Conservation (phyloP, 148 eudicot species). For the Selenicereus undatus region DNA sequence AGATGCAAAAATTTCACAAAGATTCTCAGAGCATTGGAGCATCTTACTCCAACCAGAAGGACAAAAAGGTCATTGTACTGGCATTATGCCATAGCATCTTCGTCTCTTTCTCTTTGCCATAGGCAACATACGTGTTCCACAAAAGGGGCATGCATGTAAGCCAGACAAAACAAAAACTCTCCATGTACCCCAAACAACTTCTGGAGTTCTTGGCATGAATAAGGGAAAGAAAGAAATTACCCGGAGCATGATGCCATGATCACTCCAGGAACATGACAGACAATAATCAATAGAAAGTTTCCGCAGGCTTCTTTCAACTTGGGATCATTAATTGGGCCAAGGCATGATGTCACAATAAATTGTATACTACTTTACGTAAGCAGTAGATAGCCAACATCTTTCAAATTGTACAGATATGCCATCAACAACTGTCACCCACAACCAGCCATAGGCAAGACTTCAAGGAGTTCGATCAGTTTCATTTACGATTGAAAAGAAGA, state of each 20-base stretch:
- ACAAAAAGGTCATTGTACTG: neutral
- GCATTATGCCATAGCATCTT: neutral
- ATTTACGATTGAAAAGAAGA: neutral
- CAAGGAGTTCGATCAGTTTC: neutral
- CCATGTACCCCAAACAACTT: neutral
- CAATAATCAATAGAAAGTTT: neutral
- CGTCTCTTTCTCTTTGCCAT: neutral
- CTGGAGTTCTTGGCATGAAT: neutral
- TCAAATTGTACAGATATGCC: neutral
- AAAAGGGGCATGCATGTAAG: neutral
- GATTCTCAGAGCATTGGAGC: slow-evolving; percentile 4
- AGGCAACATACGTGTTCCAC: neutral
- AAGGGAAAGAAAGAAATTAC: neutral
- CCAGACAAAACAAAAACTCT: neutral
- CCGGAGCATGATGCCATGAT: too few species aligned
- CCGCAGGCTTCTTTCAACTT: neutral
- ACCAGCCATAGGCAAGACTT: neutral
- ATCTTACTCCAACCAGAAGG: slow-evolving; percentile 4
- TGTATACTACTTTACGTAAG: too few species aligned
- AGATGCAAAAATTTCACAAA: neutral
- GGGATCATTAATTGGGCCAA: too few species aligned
- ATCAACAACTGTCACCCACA: neutral
- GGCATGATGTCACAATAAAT: too few species aligned
- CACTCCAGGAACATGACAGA: neutral
- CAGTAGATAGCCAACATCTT: too few species aligned